These are phyloP conservation scores for Lignosus rhinocerotis DNA, from an alignment of 1,284 basidiomycete species.

Conservation along the genomic window DNA sequence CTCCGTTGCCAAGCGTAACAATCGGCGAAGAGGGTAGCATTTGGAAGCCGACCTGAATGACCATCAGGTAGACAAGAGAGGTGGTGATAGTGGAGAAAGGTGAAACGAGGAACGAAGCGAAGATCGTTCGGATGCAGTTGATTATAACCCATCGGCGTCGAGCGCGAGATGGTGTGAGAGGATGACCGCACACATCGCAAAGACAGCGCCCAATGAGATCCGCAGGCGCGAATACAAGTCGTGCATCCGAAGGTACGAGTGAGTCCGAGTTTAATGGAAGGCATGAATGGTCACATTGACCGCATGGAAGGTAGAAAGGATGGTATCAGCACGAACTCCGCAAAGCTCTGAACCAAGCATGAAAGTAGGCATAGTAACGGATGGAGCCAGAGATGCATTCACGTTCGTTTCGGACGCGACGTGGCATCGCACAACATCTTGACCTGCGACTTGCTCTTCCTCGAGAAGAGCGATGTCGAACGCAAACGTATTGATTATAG, in stretches of 20 bases:
- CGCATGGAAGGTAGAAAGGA: background rate
- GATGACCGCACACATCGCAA: constrained; percentile 1
- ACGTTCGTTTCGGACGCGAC: too few relatives aligned
- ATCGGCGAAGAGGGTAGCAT: constrained; percentile 3
- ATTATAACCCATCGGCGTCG: constrained; percentile 2
- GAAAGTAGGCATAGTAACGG: too few relatives aligned
- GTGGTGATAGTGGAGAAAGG: background rate
- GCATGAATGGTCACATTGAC: background rate
- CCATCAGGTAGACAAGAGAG: background rate
- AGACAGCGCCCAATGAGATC: constrained; percentile 5
- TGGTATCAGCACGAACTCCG: background rate
- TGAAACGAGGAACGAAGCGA: background rate
- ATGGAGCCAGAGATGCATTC: too few relatives aligned
- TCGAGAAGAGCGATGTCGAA: too few relatives aligned
- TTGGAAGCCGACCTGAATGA: constrained; percentile 5
- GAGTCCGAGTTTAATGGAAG: background rate
- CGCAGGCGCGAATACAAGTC: constrained; percentile 5
- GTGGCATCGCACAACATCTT: too few relatives aligned
- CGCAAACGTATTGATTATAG: too few relatives aligned
- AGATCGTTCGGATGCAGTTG: background rate
- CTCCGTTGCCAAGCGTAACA: background rate
- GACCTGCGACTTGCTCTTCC: too few relatives aligned
- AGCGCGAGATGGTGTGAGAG: background rate
- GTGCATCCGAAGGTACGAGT: background rate
- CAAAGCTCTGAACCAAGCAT: background rate